A percentile compares a stretch with the other conserved stretches of the same genome.
These are phyloP conservation scores for Dissoconium aciculare DNA, from an alignment of 2,329 filamentous ascomycete species.

Conservation along the genomic window DNA sequence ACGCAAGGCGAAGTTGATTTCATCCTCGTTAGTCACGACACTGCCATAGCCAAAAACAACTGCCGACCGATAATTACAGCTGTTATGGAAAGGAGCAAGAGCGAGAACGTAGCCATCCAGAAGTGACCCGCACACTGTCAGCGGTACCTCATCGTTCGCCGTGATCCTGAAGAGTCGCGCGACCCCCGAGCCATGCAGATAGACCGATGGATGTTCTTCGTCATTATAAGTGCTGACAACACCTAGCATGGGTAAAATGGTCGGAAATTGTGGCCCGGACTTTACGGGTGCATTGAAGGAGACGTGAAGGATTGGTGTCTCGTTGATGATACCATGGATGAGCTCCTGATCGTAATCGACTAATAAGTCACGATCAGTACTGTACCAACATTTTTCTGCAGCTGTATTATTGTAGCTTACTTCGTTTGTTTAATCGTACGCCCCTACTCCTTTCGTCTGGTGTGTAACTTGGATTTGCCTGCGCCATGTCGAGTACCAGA, in stretches of 20 bases:
- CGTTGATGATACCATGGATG: constrained; percentile 64
- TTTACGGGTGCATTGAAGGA: constrained; percentile 50
- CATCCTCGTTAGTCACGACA: constrained; percentile 54
- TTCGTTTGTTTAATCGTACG: constrained; percentile 16
- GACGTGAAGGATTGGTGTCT: constrained; percentile 59
- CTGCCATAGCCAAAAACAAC: constrained; percentile 60
- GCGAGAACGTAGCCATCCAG: constrained; percentile 68
- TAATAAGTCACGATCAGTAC: constrained; percentile 22
- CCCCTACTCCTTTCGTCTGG: constrained; percentile 20
- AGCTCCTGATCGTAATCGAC: constrained; percentile 56
- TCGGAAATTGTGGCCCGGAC: constrained; percentile 49
- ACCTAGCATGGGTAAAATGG: constrained; percentile 72
- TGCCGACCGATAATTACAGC: constrained; percentile 69
- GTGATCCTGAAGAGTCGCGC: constrained; percentile 59
- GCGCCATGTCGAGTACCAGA: no score
- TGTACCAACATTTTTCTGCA: background rate
- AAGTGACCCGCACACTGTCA: constrained; percentile 58
- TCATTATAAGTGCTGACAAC: constrained; percentile 60
- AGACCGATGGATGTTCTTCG: constrained; percentile 53
- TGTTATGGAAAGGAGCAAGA: constrained; percentile 65
- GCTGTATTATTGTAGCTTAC: constrained; percentile 7
- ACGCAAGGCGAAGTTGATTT: constrained; percentile 66
- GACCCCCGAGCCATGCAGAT: constrained; percentile 74
- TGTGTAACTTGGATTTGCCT: no score
- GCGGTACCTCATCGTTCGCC: constrained; percentile 38